Base-by-base conservation (phyloP, 1,139 yeast genomes). In the Scheffersomyces titani region DNA sequence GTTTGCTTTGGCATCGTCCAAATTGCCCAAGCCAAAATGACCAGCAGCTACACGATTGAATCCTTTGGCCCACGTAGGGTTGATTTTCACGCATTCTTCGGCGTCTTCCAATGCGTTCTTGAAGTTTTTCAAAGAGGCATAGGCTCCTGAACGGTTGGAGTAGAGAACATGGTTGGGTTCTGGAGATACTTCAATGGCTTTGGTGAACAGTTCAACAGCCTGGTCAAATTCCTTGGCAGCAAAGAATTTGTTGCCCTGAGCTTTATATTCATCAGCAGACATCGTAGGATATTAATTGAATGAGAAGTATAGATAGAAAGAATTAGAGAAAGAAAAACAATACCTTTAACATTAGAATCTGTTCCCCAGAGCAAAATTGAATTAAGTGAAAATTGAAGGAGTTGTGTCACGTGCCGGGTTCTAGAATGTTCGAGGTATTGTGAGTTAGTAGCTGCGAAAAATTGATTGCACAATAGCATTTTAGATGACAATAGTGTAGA, bases 41-140 rank as follows among this genome's bases (percentile, higher is more conserved):
- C 99, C 99, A 63, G 98, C 94, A 56, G 92, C 99, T 53, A 90
- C 89, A 75, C 99, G 89, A 68, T 88, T 89, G 80, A 89, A 90
- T 52, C 98, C 99, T 75, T 94, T 94, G 20, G 97, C 92, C 98
- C 98, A 94, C 3, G 85, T 62, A 21, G 91, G 87, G 63, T 90
- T 92, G 75, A 92, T 86, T 67, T 84, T 82, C 54, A 90, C 87
- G 75, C 97, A 89, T 68, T 89, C 85, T 61, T 90, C 77, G 24
- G 98, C 98, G 72, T 94, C 98, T 56, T 81, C 78, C 59, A 92
- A 79, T 2, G 98, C 98, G 60, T 87, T 78, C 45, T 75, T 73
- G 68, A 87, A 94, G 64, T 92, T 76, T 69, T 88, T 88, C 75
- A 88, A 75, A 16, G 97, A 90, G 3, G 98, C 90, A 67, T 88